phyloP scores from a whole-genome alignment of 73 alveolate species.

The Paramecium caudatum region DNA sequence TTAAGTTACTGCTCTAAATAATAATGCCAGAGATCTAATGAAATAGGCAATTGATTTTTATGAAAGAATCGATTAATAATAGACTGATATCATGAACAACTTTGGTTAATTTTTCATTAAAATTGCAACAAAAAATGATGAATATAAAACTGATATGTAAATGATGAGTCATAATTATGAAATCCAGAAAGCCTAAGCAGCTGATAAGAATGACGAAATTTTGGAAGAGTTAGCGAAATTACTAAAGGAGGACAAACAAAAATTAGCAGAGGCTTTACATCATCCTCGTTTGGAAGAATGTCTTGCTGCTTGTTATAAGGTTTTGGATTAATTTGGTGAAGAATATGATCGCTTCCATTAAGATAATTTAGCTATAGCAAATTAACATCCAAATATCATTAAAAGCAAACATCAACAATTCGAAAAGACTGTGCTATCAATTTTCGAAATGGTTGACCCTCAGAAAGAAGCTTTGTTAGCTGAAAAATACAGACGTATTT shows the following conservation, averaged over 20 bases:
- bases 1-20: conserved; percentile 24
- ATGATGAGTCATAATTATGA: conserved; percentile 65
- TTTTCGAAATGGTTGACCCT: conserved; percentile 63
- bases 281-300: conserved; percentile 74
- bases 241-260: conserved; percentile 51
- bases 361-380: conserved; percentile 45
- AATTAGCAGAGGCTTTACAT: conserved; percentile 67
- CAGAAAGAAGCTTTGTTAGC: conserved; percentile 30
- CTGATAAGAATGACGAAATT: conserved; percentile 75
- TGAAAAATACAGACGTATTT: conserved; percentile 51
- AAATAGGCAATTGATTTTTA: conserved; percentile 62
- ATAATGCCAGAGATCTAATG: conserved; percentile 64
- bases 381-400: conserved; percentile 64
- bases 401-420: conserved; percentile 28
- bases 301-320: conserved; percentile 34
- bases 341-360: conserved; percentile 73
- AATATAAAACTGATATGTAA: conserved; percentile 65
- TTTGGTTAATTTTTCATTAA: conserved; percentile 63
- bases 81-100: conserved; percentile 58
- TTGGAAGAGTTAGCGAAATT: conserved; percentile 24
- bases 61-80: conserved; percentile 63
- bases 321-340: conserved; percentile 43
- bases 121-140: conserved; percentile 74
- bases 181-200: conserved; percentile 71
- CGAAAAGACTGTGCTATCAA: conserved; percentile 40